Base-by-base conservation (phyloP, 2,329 filamentous ascomycete genomes). In the Trichoderma koningii region DNA sequence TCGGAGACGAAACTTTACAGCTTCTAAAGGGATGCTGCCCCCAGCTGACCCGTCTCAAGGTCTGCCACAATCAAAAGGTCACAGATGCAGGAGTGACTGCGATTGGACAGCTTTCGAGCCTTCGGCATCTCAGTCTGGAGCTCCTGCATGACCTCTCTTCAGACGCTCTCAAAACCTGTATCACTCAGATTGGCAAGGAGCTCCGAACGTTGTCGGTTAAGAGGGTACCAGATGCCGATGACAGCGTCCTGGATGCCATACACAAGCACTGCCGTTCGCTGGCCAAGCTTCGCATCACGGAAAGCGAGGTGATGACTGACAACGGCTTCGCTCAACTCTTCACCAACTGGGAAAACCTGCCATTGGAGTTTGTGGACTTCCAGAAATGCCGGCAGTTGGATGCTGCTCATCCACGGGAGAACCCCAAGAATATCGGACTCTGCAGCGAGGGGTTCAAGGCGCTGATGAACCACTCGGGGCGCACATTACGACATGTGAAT, bases 401-500 rank as follows among this genome's bases (percentile, higher is more conserved):
- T 73, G 86, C 91, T 66, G 79, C 81, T 55, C 85, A 85, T 28
- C 89, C 92, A 0, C 84, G 88, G 23, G 85, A 87, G 5, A 88
- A 88, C 53, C 83, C 85, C 0, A 79, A 87, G 64, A 82, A 84
- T 26, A 78, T 94, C 51, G 94, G 93, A 1, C 82, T 97, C 38
- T 92, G 89, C 60, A 89, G 87, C 0, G 77, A 84, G 6, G 93
- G 90, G 0, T 94, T 98, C 78, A 80, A 83, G 68, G 91, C 92
- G 0, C 78, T 97, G 50, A 97, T 97, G 91, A 78, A 80, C 0
- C 94, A 97, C 73, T 97, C 93, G 0, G 91, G 91, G 4, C 73
- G 78, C 1, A 81, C 78, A 12, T 77, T 98, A 2, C 82, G 83
- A 66, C 80, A 84, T 47, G 80, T 98, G 41, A 91, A 96, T 72